phyloP scores from a whole-genome alignment of 306 rosid genomes.

The Ochetophila trinervis region DNA sequence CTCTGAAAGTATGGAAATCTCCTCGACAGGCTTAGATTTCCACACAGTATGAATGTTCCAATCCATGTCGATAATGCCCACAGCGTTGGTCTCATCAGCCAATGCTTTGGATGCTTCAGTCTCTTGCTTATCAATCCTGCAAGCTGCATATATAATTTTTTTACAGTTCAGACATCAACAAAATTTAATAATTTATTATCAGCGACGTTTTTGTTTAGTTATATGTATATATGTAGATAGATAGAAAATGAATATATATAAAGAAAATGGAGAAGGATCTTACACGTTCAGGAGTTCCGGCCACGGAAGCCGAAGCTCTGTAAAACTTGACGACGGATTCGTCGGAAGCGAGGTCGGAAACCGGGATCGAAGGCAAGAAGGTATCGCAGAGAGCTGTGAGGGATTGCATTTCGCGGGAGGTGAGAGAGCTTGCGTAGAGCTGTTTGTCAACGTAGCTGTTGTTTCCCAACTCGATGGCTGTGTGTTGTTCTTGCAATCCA shows the following conservation, averaged over 20 bases:
- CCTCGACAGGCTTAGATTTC: conserved; percentile 29
- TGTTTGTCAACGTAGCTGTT: conserved; percentile 6
- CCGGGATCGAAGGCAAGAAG: conserved; percentile 52
- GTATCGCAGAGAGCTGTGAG: conserved; percentile 60
- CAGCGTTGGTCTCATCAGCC: conserved; percentile 35
- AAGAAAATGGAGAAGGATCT: background rate
- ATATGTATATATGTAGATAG: no score
- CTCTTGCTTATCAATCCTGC: conserved; percentile 42
- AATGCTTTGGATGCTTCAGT: conserved; percentile 50
- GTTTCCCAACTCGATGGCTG: conserved; percentile 31
- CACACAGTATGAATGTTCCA: conserved; percentile 55
- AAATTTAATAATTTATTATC: no score
- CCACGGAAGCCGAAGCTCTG: conserved; percentile 58
- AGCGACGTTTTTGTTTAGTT: no score
- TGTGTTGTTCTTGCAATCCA: conserved; percentile 12
- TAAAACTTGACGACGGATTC: conserved; percentile 31
- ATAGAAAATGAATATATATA: background rate
- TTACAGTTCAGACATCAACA: no score
- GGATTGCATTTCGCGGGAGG: conserved; percentile 50
- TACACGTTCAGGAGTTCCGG: conserved; percentile 57
- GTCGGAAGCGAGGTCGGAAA: conserved; percentile 20
- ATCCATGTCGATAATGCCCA: conserved; percentile 59
- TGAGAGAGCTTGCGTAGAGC: conserved; percentile 34
- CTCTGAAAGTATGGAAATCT: conserved; percentile 48
- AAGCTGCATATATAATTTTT: conserved; percentile 45